Percentiles rank a stretch among this genome's conserved stretches.
These are phyloP conservation scores for Botryobasidium botryosum DNA, from an alignment of 768 basidiomycete species.

Conservation along the genomic window DNA sequence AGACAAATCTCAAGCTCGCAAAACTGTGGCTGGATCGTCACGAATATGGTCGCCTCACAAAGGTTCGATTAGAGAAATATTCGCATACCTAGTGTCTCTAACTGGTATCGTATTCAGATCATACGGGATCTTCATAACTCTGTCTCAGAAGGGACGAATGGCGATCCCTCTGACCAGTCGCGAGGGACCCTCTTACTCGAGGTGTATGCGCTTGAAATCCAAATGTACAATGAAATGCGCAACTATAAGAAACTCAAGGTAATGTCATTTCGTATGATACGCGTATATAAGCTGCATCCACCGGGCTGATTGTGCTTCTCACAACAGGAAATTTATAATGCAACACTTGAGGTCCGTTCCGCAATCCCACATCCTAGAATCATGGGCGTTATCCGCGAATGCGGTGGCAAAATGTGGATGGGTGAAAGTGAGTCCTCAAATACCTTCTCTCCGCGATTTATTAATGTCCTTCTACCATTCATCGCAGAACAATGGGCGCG, in stretches of 20 bases:
- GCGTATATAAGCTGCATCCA: background rate
- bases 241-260: constrained; percentile 96
- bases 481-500: constrained; percentile 79
- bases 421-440: constrained; percentile 59
- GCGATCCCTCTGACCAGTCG: constrained; percentile 68
- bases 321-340: constrained; percentile 86
- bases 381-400: constrained; percentile 98
- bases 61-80: constrained; percentile 28
- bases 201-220: constrained; percentile 95
- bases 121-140: constrained; percentile 52
- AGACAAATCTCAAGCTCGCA: constrained; percentile 92
- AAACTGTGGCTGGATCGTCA: constrained; percentile 94
- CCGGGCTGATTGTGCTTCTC: background rate
- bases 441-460: too few relatives aligned
- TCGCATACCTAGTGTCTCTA: constrained; percentile 3
- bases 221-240: constrained; percentile 95
- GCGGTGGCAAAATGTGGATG: constrained; percentile 99
- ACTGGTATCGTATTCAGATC: constrained; percentile 31
- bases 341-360: constrained; percentile 77
- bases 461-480: too few relatives aligned
- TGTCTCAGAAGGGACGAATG: constrained; percentile 14
- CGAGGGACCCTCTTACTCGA: constrained; percentile 88
- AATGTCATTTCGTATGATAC: background rate
- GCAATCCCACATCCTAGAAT: constrained; percentile 97
- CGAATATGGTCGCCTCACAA: constrained; percentile 71